phyloP scores from a whole-genome alignment of 495 filamentous ascomycete species.

The Penicillium paradoxum region DNA sequence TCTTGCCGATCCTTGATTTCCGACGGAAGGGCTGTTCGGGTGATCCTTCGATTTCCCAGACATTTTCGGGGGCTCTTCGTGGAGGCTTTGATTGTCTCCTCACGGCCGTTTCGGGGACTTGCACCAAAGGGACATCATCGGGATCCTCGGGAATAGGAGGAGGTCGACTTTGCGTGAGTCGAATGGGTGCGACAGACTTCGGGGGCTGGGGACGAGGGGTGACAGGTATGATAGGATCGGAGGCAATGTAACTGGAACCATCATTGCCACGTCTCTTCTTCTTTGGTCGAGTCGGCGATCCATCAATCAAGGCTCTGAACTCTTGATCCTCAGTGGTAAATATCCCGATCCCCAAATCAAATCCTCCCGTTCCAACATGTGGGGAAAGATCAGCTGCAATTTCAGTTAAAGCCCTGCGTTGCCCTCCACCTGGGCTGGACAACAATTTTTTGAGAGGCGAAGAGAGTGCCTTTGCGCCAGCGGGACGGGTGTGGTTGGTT shows the following conservation, averaged over 20 bases:
- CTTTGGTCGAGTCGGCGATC: slow-evolving; percentile 34
- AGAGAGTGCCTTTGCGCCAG: slow-evolving; percentile 21
- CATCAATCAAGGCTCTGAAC: slow-evolving; percentile 33
- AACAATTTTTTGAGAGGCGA: slow-evolving; percentile 35
- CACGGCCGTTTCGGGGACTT: slow-evolving; percentile 11
- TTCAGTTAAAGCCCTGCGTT: slow-evolving; percentile 40
- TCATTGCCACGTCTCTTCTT: slow-evolving; percentile 39
- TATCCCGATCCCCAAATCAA: slow-evolving; percentile 40
- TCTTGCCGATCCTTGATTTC: slow-evolving; percentile 18
- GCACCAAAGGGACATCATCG: slow-evolving; percentile 8
- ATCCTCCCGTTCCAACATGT: slow-evolving; percentile 25
- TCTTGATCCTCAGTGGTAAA: slow-evolving; percentile 42
- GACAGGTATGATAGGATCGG: slow-evolving; percentile 30
- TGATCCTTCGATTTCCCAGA: slow-evolving; percentile 38
- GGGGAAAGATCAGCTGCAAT: slow-evolving; percentile 45
- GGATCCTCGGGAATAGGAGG: slow-evolving; percentile 8
- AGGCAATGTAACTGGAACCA: slow-evolving; percentile 27
- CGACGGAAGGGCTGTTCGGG: slow-evolving; percentile 27
- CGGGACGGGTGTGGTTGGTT: slow-evolving; percentile 20
- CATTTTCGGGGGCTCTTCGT: slow-evolving; percentile 23
- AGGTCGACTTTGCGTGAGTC: neutral
- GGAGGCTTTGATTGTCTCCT: slow-evolving; percentile 21
- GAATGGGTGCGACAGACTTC: slow-evolving; percentile 14
- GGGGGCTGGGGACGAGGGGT: slow-evolving; percentile 25
- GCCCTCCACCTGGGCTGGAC: slow-evolving; percentile 40